A percentile compares a stretch with the other conserved stretches of the same genome.
These are phyloP conservation scores for Camellia sinensis DNA, from an alignment of 148 eudicot species.

Conservation along the genomic window DNA sequence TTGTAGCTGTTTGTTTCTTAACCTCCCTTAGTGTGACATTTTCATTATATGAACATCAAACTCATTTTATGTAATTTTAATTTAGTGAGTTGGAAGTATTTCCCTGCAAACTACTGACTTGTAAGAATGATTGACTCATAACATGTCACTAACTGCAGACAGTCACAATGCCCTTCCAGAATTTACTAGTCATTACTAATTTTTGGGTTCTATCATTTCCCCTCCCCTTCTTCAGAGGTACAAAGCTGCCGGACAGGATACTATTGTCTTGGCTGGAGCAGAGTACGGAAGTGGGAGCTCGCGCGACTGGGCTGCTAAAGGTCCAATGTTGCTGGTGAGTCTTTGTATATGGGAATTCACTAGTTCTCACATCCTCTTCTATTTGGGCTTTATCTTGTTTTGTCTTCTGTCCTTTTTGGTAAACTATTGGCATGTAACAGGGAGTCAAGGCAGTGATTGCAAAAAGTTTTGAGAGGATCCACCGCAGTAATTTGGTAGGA, in stretches of 20 bases:
- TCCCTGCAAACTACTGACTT: not conserved
- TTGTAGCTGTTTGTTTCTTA: not conserved
- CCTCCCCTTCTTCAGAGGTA: constrained; percentile 18
- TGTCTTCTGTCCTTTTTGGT: not conserved
- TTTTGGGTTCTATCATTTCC: not conserved
- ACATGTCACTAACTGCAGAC: not conserved
- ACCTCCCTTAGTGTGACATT: not conserved
- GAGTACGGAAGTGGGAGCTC: constrained; percentile 32
- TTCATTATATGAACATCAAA: not conserved
- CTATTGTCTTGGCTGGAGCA: constrained; percentile 28
- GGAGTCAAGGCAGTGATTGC: constrained; percentile 54
- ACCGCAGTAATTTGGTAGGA: constrained; percentile 48
- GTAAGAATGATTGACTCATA: not conserved
- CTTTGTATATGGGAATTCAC: not conserved
- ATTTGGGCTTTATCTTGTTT: not conserved
- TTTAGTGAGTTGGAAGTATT: not conserved
- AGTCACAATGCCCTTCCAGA: not conserved
- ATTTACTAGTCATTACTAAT: not conserved
- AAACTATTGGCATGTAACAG: constrained; percentile 12
- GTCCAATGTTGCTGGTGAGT: constrained; percentile 36
- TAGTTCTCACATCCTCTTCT: not conserved
- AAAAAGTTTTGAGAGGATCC: constrained; percentile 50
- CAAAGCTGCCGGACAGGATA: constrained; percentile 30
- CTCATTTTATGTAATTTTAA: too few species aligned
- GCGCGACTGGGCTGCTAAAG: constrained; percentile 29